Conservation (phyloP, 768 basidiomycete genomes). For the Amanita rimosa region DNA sequence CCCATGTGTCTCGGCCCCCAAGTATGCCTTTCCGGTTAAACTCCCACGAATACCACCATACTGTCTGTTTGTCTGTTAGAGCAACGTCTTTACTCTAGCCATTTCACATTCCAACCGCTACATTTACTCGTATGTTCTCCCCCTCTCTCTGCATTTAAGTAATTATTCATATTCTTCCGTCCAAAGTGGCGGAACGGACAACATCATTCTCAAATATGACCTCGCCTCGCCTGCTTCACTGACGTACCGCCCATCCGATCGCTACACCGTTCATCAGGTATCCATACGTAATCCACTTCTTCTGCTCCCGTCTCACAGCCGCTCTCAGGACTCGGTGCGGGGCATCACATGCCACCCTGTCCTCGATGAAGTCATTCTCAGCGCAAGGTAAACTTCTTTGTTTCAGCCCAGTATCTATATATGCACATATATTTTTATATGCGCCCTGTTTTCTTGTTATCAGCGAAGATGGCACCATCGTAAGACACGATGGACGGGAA, state of each 20-base stretch:
- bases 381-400: slow-evolving; percentile 39
- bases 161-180: background rate
- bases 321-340: slow-evolving; percentile 50
- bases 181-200: slow-evolving; percentile 44
- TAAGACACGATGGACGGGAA: slow-evolving; percentile 49
- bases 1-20: slow-evolving; percentile 34
- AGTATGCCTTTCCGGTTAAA: slow-evolving; percentile 16
- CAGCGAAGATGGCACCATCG: slow-evolving; percentile 64
- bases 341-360: slow-evolving; percentile 54
- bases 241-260: slow-evolving; percentile 9
- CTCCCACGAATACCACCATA: background rate
- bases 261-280: slow-evolving; percentile 14
- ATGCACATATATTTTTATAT: background rate
- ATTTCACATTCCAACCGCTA: slow-evolving; percentile 60
- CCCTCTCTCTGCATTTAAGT: slow-evolving; percentile 1
- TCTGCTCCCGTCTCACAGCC: background rate
- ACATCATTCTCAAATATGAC: slow-evolving; percentile 42
- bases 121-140: slow-evolving; percentile 46
- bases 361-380: slow-evolving; percentile 58
- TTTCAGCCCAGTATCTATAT: slow-evolving; percentile 5
- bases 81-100: slow-evolving; percentile 58
- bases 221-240: slow-evolving; percentile 19
- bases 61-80: slow-evolving; percentile 37
- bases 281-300: background rate
- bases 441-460: background rate